Base-by-base conservation (phyloP, 495 filamentous ascomycete genomes). In the Beverwykella pulmonaria region DNA sequence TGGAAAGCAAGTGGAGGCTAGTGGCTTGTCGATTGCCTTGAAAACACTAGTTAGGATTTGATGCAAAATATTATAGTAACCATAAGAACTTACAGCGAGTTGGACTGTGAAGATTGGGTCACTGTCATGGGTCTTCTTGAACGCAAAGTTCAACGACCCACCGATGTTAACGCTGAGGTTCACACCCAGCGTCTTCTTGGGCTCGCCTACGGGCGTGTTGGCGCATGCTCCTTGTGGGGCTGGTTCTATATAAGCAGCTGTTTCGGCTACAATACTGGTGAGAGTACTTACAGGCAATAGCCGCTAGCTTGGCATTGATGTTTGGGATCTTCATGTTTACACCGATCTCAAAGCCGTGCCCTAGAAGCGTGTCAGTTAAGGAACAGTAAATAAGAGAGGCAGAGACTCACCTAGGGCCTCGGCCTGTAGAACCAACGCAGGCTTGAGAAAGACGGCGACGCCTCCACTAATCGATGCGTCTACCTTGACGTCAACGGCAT, bases 271-370 rank as follows among this genome's bases (percentile, higher is more conserved):
- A 3, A n/a, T n/a, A n/a, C n/a, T n/a, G n/a, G n/a, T n/a, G n/a
- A n/a, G n/a, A n/a, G n/a, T 32, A 73, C 72, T 70, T 65, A 75
- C 75, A 69, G 17, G 61, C 71, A 36, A 76, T 71, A 0, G 70
- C 59, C 3, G 65, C 50, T 3, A 76, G 30, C 30, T 67, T 73
- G 6, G 71, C 76, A 1, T 72, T 71, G 25, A 75, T 46, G 41
- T 71, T 73, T 10, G 76, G 77, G 6, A 70, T 47, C 59, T 75
- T 69, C 26, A 80, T 53, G 26, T 76, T 68, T 10, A 80, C 29
- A 1, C 78, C 78, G 20, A 71, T 65, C 47, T 78, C 70, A 34
- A 75, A 74, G 0, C 78, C 78, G 14, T 75, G 68, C 19, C 68
- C 74, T 76, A n/a, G n/a, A n/a, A n/a, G 15, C 4, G 26, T 9